phyloP scores from a whole-genome alignment of 441 rosid genomes.

The Mallotus japonicus region DNA sequence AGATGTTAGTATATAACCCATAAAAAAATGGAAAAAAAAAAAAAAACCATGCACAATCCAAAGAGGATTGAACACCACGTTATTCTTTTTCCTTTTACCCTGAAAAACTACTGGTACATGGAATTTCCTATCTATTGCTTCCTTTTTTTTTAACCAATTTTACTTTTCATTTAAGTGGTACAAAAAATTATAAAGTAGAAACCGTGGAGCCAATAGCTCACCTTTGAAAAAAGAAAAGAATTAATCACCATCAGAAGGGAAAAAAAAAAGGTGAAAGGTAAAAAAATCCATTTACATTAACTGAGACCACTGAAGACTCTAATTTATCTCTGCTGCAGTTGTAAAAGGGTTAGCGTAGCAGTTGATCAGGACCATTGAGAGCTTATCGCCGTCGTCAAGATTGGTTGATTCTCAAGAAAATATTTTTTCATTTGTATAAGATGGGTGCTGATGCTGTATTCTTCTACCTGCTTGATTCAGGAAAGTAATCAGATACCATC shows the following conservation, averaged over 20 bases:
- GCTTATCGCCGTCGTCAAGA: slow-evolving; percentile 17
- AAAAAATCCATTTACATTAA: slow-evolving; percentile 35
- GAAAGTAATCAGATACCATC: slow-evolving; percentile 8
- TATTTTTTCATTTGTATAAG: slow-evolving; percentile 51
- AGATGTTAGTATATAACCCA: too few species aligned
- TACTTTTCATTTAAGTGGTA: slow-evolving; percentile 24
- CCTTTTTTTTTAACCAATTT: not conserved
- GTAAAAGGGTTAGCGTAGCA: slow-evolving; percentile 29
- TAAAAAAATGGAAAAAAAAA: too few species aligned
- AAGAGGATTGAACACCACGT: not conserved
- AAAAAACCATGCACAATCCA: too few species aligned
- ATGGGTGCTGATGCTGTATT: slow-evolving; percentile 68
- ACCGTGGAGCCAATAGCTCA: slow-evolving; percentile 22
- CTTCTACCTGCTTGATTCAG: slow-evolving; percentile 50
- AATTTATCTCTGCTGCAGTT: slow-evolving; percentile 22
- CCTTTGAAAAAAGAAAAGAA: not conserved
- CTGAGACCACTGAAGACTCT: slow-evolving; percentile 21
- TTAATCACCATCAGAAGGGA: not conserved
- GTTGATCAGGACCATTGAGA: slow-evolving; percentile 15
- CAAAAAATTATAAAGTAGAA: slow-evolving; percentile 26
- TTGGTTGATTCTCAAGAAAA: slow-evolving; percentile 32
- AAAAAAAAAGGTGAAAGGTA: not conserved
- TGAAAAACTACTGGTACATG: too few species aligned
- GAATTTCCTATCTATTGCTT: too few species aligned
- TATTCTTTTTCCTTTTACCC: slow-evolving; percentile 14